Evolutionary conservation across 768 basidiomycete species (phyloP), one percentile per base, ranked within the genome.

Genomic region (Boletus insuetus): DNA sequence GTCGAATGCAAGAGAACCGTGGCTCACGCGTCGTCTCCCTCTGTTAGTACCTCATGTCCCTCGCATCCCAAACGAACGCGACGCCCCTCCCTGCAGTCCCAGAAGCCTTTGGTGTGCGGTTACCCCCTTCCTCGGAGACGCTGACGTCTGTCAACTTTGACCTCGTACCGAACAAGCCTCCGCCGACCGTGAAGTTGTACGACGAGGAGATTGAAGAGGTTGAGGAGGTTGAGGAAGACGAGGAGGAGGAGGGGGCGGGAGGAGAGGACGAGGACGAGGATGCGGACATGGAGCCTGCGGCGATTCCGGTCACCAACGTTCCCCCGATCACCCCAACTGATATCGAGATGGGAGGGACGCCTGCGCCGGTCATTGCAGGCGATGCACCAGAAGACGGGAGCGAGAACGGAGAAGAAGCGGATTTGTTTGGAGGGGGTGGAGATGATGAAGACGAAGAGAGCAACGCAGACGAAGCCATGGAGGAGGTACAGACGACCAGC

Each of bases 101-200:
- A 7, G 91, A 94, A 71, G 86, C 91, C 3, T 94, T 92, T 71
- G 91, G 91, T 35, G 84, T 93, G 47, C 85, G 91, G 19, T 73
- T 94, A n/a, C 91, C 91, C 2, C 80, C 81, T 13, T 52, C 73
- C 22, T 60, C 66, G n/a, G 88, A 93, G 12, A 86, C 88, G 54
- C 79, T 94, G 44, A 87, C 89, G 16, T 75, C 85, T 20, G 82
- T 93, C 60, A 87, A 93, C 77, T 94, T 94, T 74, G 89, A 94
- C 65, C 80, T 94, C 56, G 78, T 93, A 6, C 90, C 92, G 12
- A 92, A 89, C 70, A 85, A 86, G 68, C 88, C 91, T 1, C 89
- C 91, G 4, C 89, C 89, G 11, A 85, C 80, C 20, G 81, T 85
- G 50, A 85, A 83, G 62, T 74, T 88, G 24, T 91, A 85, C 57